A percentile compares a stretch with the other conserved stretches of the same genome.
These are phyloP conservation scores for Grifola frondosa DNA, from an alignment of 1,284 basidiomycete species.

Conservation along the genomic window DNA sequence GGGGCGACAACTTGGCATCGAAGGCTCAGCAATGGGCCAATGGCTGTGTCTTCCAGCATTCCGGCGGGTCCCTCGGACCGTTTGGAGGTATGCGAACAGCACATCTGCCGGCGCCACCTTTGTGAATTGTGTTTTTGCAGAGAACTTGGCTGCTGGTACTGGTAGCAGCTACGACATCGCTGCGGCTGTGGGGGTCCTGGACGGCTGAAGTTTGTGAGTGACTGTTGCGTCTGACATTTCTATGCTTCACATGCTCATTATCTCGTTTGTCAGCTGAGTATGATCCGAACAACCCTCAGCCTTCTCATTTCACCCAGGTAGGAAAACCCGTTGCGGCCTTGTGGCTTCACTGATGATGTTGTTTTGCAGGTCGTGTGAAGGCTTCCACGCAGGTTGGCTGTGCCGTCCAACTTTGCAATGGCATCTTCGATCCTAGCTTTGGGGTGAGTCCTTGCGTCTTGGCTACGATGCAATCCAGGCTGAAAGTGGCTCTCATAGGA, in stretches of 20 bases:
- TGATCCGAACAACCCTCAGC: conserved; percentile 50
- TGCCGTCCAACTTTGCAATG: conserved; percentile 50
- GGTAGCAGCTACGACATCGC: conserved; percentile 48
- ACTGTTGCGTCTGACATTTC: background rate
- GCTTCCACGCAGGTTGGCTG: conserved; percentile 61
- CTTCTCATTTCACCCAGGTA: conserved; percentile 72
- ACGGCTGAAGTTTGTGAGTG: conserved; percentile 51
- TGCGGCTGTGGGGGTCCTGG: conserved; percentile 55
- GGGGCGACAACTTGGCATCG: conserved; percentile 53
- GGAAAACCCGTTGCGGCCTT: background rate
- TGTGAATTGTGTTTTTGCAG: too few species aligned
- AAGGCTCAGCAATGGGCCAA: conserved; percentile 68
- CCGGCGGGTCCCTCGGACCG: conserved; percentile 57
- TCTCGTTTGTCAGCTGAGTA: conserved; percentile 45
- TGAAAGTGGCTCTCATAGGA: conserved; percentile 23
- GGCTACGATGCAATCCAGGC: too few species aligned
- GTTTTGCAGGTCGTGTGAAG: conserved; percentile 53
- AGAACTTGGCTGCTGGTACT: conserved; percentile 70
- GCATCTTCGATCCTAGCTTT: conserved; percentile 50
- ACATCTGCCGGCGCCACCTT: too few species aligned
- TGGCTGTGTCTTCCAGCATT: conserved; percentile 61
- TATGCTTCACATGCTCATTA: background rate
- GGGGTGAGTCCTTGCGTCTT: conserved; percentile 42
- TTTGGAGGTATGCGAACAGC: conserved; percentile 51
- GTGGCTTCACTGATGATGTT: background rate